phyloP scores from a whole-genome alignment of 441 rosid genomes.

The Rhodomyrtus psidioides region DNA sequence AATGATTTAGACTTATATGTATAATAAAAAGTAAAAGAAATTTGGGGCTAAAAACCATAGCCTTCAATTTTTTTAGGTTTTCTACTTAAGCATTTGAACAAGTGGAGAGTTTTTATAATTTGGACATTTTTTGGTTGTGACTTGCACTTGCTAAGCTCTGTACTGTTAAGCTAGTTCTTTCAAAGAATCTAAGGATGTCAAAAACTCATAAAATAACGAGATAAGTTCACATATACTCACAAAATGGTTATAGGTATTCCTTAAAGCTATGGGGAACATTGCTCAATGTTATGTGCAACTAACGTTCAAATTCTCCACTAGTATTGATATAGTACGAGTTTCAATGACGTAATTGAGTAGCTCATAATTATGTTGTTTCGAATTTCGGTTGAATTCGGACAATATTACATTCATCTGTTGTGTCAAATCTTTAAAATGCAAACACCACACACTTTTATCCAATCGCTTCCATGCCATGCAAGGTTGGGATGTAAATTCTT shows the following conservation, averaged over 20 bases:
- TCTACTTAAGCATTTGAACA: not conserved
- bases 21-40: not conserved
- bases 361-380: not conserved
- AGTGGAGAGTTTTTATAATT: not conserved
- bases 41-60: not conserved
- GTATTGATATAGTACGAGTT: not conserved
- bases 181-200: not conserved
- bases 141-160: not conserved
- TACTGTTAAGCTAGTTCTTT: not conserved
- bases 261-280: not conserved
- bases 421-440: not conserved
- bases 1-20: not conserved
- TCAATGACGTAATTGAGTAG: not conserved
- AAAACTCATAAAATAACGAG: not conserved
- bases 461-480: not conserved
- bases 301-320: not conserved
- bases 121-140: not conserved
- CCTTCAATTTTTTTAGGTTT: not conserved
- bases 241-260: not conserved
- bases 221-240: not conserved
- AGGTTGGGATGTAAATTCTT: not conserved
- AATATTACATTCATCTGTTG: not conserved
- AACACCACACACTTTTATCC: rapidly evolving
- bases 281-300: not conserved
- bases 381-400: not conserved